Conservation (phyloP, 2,329 filamentous ascomycete species). For the Coniochaeta pulveracea region DNA sequence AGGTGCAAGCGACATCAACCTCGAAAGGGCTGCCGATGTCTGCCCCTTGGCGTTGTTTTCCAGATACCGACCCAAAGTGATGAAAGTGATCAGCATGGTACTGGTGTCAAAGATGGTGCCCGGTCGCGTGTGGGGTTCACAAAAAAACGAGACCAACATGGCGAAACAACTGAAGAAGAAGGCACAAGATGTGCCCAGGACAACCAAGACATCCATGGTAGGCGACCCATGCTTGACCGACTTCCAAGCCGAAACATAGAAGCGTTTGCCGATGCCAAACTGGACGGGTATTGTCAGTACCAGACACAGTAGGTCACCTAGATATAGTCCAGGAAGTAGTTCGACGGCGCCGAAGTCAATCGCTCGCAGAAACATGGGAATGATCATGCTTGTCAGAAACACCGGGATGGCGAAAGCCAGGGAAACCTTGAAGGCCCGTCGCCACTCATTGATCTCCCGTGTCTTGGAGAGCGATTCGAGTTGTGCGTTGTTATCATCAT, state of each 20-base stretch:
- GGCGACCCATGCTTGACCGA: constrained; percentile 82
- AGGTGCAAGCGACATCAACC: constrained; percentile 89
- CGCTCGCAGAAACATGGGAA: constrained; percentile 71
- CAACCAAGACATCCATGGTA: constrained; percentile 95
- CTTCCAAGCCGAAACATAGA: constrained; percentile 89
- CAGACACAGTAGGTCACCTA: constrained; percentile 80
- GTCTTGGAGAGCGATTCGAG: constrained; percentile 94
- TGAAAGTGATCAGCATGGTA: constrained; percentile 96
- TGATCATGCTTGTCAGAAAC: constrained; percentile 82
- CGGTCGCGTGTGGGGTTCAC: constrained; percentile 67
- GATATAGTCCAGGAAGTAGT: constrained; percentile 64
- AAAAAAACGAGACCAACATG: constrained; percentile 71
- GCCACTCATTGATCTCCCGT: constrained; percentile 91
- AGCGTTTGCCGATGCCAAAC: constrained; percentile 90
- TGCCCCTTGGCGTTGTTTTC: constrained; percentile 95
- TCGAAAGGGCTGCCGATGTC: constrained; percentile 85
- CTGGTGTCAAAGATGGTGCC: constrained; percentile 94
- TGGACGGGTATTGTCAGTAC: constrained; percentile 83
- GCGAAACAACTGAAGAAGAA: constrained; percentile 90
- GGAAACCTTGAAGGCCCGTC: constrained; percentile 66
- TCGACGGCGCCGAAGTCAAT: constrained; percentile 66
- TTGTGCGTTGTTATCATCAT: constrained; percentile 93
- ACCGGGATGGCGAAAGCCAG: constrained; percentile 79
- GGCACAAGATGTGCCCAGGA: constrained; percentile 84
- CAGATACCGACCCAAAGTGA: constrained; percentile 79